Evolutionary conservation across 75 land plant genomes (phyloP).

Genomic region (Cunninghamia lanceolata): DNA sequence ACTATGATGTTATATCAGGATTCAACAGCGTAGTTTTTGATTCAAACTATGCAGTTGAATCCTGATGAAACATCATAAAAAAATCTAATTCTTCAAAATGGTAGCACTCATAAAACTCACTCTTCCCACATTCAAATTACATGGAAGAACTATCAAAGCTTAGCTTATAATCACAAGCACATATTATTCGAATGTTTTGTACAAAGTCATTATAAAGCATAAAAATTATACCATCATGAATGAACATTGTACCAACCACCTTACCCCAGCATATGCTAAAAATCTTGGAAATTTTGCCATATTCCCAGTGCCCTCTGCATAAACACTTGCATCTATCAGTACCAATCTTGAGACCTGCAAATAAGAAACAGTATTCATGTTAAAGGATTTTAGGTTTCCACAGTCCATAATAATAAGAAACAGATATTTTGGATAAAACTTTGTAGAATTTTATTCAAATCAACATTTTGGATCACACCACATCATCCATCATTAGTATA

Average conservation of each 20-base stretch:
- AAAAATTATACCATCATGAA: neutral
- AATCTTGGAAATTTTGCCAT: slow-evolving; percentile 57
- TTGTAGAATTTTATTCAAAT: no score
- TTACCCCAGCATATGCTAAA: slow-evolving; percentile 89
- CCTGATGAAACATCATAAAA: no score
- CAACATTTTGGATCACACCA: no score
- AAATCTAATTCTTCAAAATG: neutral
- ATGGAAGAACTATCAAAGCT: neutral
- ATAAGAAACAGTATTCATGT: slow-evolving; percentile 5
- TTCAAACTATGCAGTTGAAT: no score
- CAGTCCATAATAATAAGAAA: no score
- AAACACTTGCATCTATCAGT: slow-evolving; percentile 87
- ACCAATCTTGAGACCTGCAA: slow-evolving; percentile 80
- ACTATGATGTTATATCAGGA: no score
- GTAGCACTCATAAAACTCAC: neutral
- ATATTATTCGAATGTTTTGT: neutral
- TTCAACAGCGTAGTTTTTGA: no score
- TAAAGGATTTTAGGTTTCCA: no score
- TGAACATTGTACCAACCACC: slow-evolving; percentile 3
- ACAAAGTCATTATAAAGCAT: neutral
- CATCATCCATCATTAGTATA: no score
- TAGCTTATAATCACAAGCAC: neutral
- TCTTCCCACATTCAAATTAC: neutral
- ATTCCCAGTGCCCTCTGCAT: slow-evolving; percentile 91
- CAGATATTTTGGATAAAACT: no score